These are phyloP conservation scores for Phytophthora multivora DNA, from an alignment of 352 stramenopile genomes.

Conservation along the genomic window DNA sequence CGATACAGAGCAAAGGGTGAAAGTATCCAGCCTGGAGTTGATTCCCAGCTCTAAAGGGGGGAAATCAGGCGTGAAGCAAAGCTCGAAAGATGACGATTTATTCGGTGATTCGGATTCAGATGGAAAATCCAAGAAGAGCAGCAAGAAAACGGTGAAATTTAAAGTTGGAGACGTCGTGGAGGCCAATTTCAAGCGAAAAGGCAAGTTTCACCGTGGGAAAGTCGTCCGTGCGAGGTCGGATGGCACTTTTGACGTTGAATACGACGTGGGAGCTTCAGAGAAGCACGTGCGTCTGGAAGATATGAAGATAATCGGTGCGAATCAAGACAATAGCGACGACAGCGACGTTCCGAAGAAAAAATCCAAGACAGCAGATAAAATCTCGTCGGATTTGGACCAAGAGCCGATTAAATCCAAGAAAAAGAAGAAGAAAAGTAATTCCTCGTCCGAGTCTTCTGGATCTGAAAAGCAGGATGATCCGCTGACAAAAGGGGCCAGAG, in stretches of 20 bases:
- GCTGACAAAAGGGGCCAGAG: slow-evolving; percentile 33
- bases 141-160: background rate
- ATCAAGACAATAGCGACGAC: slow-evolving; percentile 17
- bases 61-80: slow-evolving; percentile 20
- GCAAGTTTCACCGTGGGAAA: slow-evolving; percentile 40
- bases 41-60: slow-evolving; percentile 4
- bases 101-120: slow-evolving; percentile 38
- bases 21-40: slow-evolving; percentile 20
- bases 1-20: slow-evolving; percentile 40
- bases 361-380: background rate
- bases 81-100: slow-evolving; percentile 26
- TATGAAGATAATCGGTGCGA: slow-evolving; percentile 18
- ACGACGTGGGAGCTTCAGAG: slow-evolving; percentile 39
- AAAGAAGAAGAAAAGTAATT: slow-evolving; percentile 19
- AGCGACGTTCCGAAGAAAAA: slow-evolving; percentile 16
- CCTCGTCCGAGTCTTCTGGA: slow-evolving; percentile 23
- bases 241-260: slow-evolving; percentile 41
- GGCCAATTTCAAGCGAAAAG: slow-evolving; percentile 46
- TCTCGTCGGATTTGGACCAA: slow-evolving; percentile 18
- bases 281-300: slow-evolving; percentile 17
- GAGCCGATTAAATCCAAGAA: slow-evolving; percentile 13
- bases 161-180: slow-evolving; percentile 38
- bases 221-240: slow-evolving; percentile 31
- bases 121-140: slow-evolving; percentile 1
- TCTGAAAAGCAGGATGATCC: slow-evolving; percentile 5